Conservation (phyloP, 257 asterid species). For the Gentiana macrophylla region DNA sequence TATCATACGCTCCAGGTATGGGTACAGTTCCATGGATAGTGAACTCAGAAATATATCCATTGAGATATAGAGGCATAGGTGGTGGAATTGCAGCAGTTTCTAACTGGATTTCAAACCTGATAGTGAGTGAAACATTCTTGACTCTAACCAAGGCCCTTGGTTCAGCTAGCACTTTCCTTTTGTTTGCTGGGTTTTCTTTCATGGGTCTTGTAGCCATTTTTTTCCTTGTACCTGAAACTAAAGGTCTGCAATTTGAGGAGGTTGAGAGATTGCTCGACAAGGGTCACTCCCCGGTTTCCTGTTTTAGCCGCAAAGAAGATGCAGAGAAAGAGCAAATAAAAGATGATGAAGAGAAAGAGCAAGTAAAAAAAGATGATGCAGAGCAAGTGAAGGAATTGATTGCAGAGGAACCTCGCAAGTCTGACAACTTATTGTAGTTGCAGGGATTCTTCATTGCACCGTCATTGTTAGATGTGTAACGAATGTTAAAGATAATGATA, state of each 20-base stretch:
- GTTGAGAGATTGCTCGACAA: neutral
- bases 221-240: slow-evolving; percentile 35
- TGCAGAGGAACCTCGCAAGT: too few species aligned
- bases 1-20: slow-evolving; percentile 39
- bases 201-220: slow-evolving; percentile 26
- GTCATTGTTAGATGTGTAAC: too few species aligned
- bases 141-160: slow-evolving; percentile 34
- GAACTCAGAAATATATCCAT: slow-evolving; percentile 38
- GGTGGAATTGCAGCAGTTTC: slow-evolving; percentile 42
- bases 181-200: slow-evolving; percentile 29
- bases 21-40: slow-evolving; percentile 48
- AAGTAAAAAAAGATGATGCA: too few species aligned
- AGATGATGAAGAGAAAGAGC: too few species aligned
- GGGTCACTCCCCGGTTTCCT: too few species aligned
- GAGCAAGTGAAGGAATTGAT: too few species aligned
- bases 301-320: too few species aligned
- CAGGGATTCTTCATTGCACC: too few species aligned
- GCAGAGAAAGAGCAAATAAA: too few species aligned
- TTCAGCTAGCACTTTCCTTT: slow-evolving; percentile 35
- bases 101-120: slow-evolving; percentile 40
- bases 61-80: slow-evolving; percentile 28
- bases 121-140: slow-evolving; percentile 31
- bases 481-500: too few species aligned
- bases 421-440: too few species aligned
- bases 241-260: slow-evolving; percentile 36